phyloP scores from a whole-genome alignment of 176 grass and related monocot genomes.

The Ampelocalamus luodianensis region DNA sequence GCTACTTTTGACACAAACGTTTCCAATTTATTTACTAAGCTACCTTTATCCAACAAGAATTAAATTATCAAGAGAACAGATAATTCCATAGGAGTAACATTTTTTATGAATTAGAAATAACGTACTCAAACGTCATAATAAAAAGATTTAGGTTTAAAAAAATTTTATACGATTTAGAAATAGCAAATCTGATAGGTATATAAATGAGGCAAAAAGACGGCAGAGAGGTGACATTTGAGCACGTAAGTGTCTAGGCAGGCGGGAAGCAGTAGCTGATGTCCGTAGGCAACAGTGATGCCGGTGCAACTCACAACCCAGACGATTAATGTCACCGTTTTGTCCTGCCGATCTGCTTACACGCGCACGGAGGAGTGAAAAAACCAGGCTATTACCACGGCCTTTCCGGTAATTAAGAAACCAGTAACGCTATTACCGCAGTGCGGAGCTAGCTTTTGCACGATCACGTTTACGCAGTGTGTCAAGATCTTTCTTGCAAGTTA shows the following conservation, averaged over 20 bases:
- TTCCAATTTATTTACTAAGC: not conserved
- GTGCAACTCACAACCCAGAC: constrained; percentile 32
- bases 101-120: not conserved
- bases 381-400: not conserved
- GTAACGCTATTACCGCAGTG: not conserved
- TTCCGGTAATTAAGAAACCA: not conserved
- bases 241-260: not conserved
- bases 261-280: not conserved
- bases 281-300: constrained; percentile 28
- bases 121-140: not conserved
- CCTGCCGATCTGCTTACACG: not conserved
- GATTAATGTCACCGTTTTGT: constrained; percentile 18
- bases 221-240: constrained; percentile 1
- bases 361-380: not conserved
- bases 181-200: not conserved
- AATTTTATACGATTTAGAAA: too few relatives aligned
- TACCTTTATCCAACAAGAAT: not conserved
- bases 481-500: not conserved
- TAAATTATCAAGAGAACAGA: not conserved
- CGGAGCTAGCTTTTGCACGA: not conserved
- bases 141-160: too few relatives aligned
- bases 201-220: not conserved
- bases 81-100: not conserved
- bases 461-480: not conserved
- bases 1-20: not conserved